phyloP scores from a whole-genome alignment of 2,329 filamentous ascomycete genomes.

The Hymenoscyphus fraxineus region DNA sequence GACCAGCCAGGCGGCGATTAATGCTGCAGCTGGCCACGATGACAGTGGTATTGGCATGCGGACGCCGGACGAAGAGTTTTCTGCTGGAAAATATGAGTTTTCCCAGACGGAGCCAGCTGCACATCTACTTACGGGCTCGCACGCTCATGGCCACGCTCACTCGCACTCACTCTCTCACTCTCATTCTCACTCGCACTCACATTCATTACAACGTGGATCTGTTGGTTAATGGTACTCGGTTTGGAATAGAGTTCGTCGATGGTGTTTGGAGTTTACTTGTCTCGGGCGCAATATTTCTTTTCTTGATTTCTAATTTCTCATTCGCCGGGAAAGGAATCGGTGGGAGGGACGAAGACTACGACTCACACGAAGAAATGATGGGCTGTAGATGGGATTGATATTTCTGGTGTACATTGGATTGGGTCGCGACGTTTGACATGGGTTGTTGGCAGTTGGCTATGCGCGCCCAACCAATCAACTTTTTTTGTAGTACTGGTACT shows the following conservation, averaged over 20 bases:
- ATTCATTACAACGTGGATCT: slow-evolving; percentile 19
- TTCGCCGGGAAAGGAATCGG: slow-evolving; percentile 11
- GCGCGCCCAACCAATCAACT: not conserved
- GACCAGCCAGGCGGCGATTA: slow-evolving; percentile 44
- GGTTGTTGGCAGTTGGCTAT: not conserved
- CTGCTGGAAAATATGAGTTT: slow-evolving; percentile 56
- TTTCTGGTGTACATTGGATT: slow-evolving; percentile 23
- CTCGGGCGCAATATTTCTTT: slow-evolving; percentile 16
- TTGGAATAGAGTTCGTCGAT: not conserved
- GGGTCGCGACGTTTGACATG: slow-evolving; percentile 5
- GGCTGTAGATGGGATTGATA: slow-evolving; percentile 23
- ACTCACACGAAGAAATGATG: slow-evolving; percentile 26
- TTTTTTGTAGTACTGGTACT: slow-evolving; percentile 8
- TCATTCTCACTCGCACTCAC: not conserved
- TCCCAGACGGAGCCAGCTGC: slow-evolving; percentile 21
- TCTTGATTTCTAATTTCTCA: slow-evolving; percentile 17
- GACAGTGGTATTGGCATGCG: slow-evolving; percentile 73
- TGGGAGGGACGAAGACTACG: slow-evolving; percentile 23
- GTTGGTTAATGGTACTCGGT: slow-evolving; percentile 14
- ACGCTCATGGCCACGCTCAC: slow-evolving; percentile 10
- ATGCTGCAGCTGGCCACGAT: slow-evolving; percentile 53
- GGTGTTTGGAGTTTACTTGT: slow-evolving; percentile 11
- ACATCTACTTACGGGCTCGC: slow-evolving; percentile 21
- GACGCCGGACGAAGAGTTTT: slow-evolving; percentile 62
- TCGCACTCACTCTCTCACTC: not conserved